Base-by-base conservation (phyloP, 768 basidiomycete genomes). In the Trametes coccinea region DNA sequence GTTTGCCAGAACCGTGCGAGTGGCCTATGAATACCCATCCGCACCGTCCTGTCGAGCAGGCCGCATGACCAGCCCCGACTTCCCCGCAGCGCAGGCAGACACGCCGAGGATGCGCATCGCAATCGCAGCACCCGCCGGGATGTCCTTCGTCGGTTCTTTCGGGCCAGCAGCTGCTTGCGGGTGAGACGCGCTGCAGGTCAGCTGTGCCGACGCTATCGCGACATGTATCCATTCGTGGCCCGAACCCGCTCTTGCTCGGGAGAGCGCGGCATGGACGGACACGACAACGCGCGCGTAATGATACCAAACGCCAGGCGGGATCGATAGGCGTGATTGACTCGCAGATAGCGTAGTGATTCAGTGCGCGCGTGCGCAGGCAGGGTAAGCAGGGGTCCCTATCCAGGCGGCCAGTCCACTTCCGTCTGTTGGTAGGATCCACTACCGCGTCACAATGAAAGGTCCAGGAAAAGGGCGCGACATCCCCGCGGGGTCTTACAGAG, bases 191-290 rank as follows among this genome's bases (percentile, higher is more conserved):
- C n/a, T 33, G n/a, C 48, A 17, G 41, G 57, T 59, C 57, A 59
- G 49, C 39, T 59, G 57, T 51, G 57, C 57, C 40, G 49, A 51
- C 48, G 14, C 34, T 29, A 55, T 56, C 60, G 60, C 60, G 54
- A 56, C 50, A 61, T 61, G 53, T 61, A 61, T 13, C 60, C 60
- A 51, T 50, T 61, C 60, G 48, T 22, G 54, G 54, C 30, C 44
- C 5, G 59, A 60, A 54, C 14, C 52, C 11, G 41, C 8, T 5
- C 40, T 51, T 59, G 57, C 57, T 59, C 57, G 57, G 57, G 14
- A 37, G 54, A 56, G 45, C 44, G 9, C 16, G 8, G 54, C n/a
- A 44, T n/a, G 49, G 8, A 51, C 11, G n/a, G 30, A 30, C 14
- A 22, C 40, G 39, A 27, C 49, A 30, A 6, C 6, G 41, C 11